Evolutionary conservation across 2,329 filamentous ascomycete genomes (phyloP), one percentile per base, ranked within the genome.

Genomic region (Fusarium sp.): DNA sequence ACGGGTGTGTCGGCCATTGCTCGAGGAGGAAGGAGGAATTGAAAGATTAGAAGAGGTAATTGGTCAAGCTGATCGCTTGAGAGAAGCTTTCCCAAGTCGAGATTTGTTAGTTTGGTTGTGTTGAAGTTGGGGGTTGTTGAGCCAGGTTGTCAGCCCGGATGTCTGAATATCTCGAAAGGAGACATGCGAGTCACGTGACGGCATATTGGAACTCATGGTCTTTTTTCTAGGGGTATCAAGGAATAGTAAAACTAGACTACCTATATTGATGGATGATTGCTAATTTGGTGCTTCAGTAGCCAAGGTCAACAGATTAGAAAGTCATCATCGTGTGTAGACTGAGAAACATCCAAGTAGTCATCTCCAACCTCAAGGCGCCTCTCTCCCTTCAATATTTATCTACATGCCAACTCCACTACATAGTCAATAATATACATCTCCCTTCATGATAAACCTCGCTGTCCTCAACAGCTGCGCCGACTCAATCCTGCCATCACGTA

Each of bases 391-490:
- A 6, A n/a, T 5, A 27, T 44, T 2, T n/a, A 11, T 49, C 38
- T 40, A 29, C 6, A 49, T 49, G 44, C 24, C 12, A 29, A 27
- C 24, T n/a, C 17, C 35, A 5, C 29, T 14, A 1, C 11, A 36
- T 9, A 22, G 3, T 72, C 66, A 84, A 67, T 86, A 88, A 55
- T 83, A 86, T 4, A 88, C 84, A 6, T 83, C 75, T 0, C 87
- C 87, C 67, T 85, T 85, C 86, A 88, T 88, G 70, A 88, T 53
- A 6, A 87, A 78, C 59, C 85, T 82, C 9, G 85, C 86, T 0
- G 87, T 88, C 22, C 86, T 80, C 69, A 85, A 79, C 31, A 88
- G 71, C 66, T 85, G 82, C 0, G 86, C 87, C 17, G 84, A 85
- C 61, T 82, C 76, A 22, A 88, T 82, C 44, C 78, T 74, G 0